Base-by-base conservation (phyloP, 352 stramenopile species). In the Phytophthora colocasiae region DNA sequence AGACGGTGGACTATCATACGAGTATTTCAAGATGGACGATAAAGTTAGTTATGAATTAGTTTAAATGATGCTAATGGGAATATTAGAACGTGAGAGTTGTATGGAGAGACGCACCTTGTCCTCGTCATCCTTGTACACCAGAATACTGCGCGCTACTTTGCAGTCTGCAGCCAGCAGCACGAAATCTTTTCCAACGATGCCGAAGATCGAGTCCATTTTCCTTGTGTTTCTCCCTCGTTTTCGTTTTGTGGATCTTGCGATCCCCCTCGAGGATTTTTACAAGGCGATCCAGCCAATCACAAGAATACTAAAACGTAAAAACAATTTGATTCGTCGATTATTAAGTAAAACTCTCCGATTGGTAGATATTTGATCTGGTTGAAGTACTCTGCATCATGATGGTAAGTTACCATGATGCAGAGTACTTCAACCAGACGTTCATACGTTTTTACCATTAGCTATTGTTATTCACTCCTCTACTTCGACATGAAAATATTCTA, bases 91-190 rank as follows among this genome's bases (percentile, higher is more conserved):
- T 14, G 22, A n/a, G 31, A 57, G 26, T 48, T 51, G 39, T n/a
- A 48, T 8, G 53, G 29, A 22, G 12, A 22, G 1, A 58, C 62
- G 68, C 65, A 97, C 92, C 81, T 98, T 98, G 70, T 98, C 92
- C 73, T 97, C 85, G 58, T 97, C 88, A 60, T 95, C 92, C 66
- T 97, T 96, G 83, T 97, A 98, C 47, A 98, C 91, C 49, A 98
- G 76, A 64, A 98, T 97, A 29, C 91, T 97, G 61, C 90, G 90
- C 63, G 62, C 91, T 34, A 96, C 89, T 67, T 97, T 96, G 60
- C 84, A 88, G 78, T 98, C 92, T 14, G 91, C 92, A 6, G 87
- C 92, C 49, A 98, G 74, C 61, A 98, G 81, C 69, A 97, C 91
- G 71, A 97, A 98, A 66, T 96, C 89, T 71, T 96, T 96, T 52